phyloP scores from a whole-genome alignment of 2,329 filamentous ascomycete species.

The Chaetothyriales sp. region DNA sequence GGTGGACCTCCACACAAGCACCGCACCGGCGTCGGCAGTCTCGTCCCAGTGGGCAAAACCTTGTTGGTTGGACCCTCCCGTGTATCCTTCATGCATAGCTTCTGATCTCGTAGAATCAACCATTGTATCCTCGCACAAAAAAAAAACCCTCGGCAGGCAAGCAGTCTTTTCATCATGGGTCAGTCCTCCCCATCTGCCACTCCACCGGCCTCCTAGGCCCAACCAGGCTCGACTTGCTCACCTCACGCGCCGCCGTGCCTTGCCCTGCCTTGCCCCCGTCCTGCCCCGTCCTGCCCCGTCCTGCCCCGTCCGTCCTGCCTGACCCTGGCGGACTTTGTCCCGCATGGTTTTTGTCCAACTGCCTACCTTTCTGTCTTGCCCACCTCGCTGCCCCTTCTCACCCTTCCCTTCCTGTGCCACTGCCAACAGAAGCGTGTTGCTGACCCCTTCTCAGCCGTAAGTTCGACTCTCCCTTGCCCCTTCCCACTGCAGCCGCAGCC shows the following conservation, averaged over 20 bases:
- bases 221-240: conserved; percentile 9
- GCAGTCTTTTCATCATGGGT: conserved; percentile 22
- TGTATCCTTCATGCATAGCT: conserved; percentile 20
- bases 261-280: conserved; percentile 8
- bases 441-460: conserved; percentile 10
- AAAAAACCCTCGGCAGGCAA: conserved; percentile 17
- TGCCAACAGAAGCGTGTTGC: not conserved
- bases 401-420: not conserved
- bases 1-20: not conserved
- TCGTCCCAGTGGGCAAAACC: conserved; percentile 19
- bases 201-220: conserved; percentile 11
- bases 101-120: conserved; percentile 20
- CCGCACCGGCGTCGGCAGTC: not conserved
- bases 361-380: not conserved
- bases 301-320: conserved; percentile 2
- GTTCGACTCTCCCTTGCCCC: conserved; percentile 5
- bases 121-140: conserved; percentile 13
- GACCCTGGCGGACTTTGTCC: not conserved
- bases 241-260: conserved; percentile 9
- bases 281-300: conserved; percentile 10
- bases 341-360: not conserved
- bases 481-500: not conserved
- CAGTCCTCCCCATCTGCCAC: conserved; percentile 14
- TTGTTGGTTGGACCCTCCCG: conserved; percentile 18
- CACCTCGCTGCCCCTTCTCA: not conserved